Evolutionary conservation across 106 monocot genomes (phyloP).

Genomic region (Platanthera zijinensis): DNA sequence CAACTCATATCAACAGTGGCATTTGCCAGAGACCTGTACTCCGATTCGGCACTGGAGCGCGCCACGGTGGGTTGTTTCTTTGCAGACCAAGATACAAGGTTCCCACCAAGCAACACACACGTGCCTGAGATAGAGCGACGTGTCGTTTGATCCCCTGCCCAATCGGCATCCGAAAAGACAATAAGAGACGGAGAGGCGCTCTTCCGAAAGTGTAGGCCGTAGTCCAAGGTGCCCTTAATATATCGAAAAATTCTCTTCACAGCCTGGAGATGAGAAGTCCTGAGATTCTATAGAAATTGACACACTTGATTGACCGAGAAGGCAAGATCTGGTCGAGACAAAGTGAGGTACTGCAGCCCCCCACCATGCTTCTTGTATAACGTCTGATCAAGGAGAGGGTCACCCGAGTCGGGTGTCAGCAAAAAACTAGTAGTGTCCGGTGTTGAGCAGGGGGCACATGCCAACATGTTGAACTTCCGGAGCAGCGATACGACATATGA

Average conservation of each 20-base stretch:
- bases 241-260: conserved; percentile 8
- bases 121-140: conserved; percentile 7
- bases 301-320: conserved; percentile 11
- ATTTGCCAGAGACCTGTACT: conserved; percentile 5
- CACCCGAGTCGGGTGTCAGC: no score
- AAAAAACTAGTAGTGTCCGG: conserved; percentile 6
- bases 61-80: conserved; percentile 9
- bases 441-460: no score
- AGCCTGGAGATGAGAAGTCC: conserved; percentile 4
- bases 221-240: no score
- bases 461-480: no score
- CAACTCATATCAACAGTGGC: neutral
- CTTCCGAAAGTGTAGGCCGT: neutral
- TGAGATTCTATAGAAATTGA: conserved; percentile 10
- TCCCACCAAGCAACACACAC: conserved; percentile 2
- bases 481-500: no score
- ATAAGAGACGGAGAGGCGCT: no score
- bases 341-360: conserved; percentile 6
- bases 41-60: conserved; percentile 7
- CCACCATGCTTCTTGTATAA: neutral
- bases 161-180: conserved; percentile 13
- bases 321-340: conserved; percentile 10
- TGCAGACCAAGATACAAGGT: conserved; percentile 4
- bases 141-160: conserved; percentile 9
- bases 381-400: conserved; percentile 7